Evolutionary conservation across 768 basidiomycete species (phyloP).

Genomic region (Dendrothele bispora): DNA sequence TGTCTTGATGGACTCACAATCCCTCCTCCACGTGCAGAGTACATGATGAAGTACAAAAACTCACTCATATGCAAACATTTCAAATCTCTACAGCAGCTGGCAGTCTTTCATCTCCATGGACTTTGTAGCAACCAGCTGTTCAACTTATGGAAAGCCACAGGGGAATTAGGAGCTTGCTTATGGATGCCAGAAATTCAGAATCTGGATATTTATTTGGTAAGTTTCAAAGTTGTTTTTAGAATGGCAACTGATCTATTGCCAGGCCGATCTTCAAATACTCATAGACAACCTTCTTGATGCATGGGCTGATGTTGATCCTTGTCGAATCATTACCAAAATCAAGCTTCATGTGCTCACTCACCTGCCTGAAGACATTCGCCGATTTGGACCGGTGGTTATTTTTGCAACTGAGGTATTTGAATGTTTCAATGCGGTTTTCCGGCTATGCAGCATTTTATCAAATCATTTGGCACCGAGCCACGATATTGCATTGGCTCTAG

Average conservation of each 20-base stretch:
- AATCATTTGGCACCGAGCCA: constrained; percentile 22
- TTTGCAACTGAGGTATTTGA: constrained; percentile 20
- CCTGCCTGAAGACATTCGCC: constrained; percentile 19
- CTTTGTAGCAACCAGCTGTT: too few relatives aligned
- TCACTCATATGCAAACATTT: too few relatives aligned
- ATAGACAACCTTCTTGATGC: constrained; percentile 19
- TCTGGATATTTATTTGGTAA: too few relatives aligned
- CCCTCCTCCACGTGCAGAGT: too few relatives aligned
- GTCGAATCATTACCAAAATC: not conserved
- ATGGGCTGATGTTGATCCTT: constrained; percentile 17
- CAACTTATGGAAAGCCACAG: too few relatives aligned
- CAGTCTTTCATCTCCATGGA: too few relatives aligned
- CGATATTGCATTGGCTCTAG: constrained; percentile 20
- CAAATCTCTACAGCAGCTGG: too few relatives aligned
- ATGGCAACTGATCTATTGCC: not conserved
- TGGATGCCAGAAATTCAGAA: too few relatives aligned
- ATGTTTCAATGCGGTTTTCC: constrained; percentile 23
- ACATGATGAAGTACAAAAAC: too few relatives aligned
- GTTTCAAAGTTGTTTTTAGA: too few relatives aligned
- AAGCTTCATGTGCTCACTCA: constrained; percentile 28
- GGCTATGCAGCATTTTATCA: constrained; percentile 14
- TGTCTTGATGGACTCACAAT: too few relatives aligned
- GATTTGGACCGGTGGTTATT: not conserved
- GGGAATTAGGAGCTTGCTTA: too few relatives aligned
- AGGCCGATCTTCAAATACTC: constrained; percentile 9